Conservation (phyloP, 2,329 filamentous ascomycete species). For the Arachnopeziza araneosa region DNA sequence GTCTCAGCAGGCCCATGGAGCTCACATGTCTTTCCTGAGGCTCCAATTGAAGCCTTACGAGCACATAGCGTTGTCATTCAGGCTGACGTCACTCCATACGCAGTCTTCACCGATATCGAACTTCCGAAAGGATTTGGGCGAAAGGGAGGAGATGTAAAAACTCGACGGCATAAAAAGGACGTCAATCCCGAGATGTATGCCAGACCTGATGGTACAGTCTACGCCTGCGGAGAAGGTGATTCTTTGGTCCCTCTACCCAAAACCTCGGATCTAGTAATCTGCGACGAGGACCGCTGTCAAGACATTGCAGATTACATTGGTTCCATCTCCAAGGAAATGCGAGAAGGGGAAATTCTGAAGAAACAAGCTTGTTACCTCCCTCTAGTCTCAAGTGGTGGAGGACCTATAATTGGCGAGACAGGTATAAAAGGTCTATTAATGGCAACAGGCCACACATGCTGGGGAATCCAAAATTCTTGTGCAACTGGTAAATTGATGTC, state of each 20-base stretch:
- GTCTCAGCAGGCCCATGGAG: constrained; percentile 55
- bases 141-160: constrained; percentile 43
- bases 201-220: constrained; percentile 80
- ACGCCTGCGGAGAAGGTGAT: constrained; percentile 89
- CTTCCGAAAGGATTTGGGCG: constrained; percentile 61
- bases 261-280: constrained; percentile 67
- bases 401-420: constrained; percentile 73
- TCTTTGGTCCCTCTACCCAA: constrained; percentile 66
- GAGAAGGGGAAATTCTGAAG: constrained; percentile 61
- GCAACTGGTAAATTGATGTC: constrained; percentile 79
- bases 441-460: constrained; percentile 90
- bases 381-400: constrained; percentile 41
- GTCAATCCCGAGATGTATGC: constrained; percentile 93
- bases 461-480: constrained; percentile 95
- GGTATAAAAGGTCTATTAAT: constrained; percentile 69
- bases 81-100: constrained; percentile 63
- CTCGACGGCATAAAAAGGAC: constrained; percentile 50
- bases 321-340: constrained; percentile 59
- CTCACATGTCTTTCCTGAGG: constrained; percentile 48
- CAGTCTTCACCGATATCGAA: constrained; percentile 80
- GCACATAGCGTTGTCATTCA: constrained; percentile 63
- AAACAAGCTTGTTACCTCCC: constrained; percentile 93
- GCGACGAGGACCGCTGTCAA: constrained; percentile 72
- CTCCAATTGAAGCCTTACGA: constrained; percentile 52
- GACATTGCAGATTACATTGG: constrained; percentile 77